Evolutionary conservation across 2,329 filamentous ascomycete species (phyloP).

Genomic region (Nannizziopsis arthrosporioides): DNA sequence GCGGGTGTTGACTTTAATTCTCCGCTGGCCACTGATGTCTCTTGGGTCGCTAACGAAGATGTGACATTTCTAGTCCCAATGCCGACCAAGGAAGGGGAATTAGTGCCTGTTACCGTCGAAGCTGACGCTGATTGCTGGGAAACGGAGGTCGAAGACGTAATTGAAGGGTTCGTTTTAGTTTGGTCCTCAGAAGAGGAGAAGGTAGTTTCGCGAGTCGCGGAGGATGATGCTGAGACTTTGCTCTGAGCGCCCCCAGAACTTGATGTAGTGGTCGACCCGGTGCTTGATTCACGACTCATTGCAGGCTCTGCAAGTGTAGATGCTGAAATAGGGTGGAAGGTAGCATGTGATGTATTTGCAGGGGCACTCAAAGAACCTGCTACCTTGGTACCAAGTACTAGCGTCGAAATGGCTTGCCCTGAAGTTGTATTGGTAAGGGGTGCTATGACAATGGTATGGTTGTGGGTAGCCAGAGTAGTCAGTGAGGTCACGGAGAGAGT

Average conservation of each 20-base stretch:
- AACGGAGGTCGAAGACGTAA: too few relatives aligned
- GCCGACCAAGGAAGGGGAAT: too few relatives aligned
- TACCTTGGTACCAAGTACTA: conserved; percentile 8
- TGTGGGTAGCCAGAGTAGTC: conserved; percentile 5
- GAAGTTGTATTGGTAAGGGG: conserved; percentile 1
- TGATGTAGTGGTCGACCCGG: background rate
- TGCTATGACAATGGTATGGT: conserved; percentile 7
- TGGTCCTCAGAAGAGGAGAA: too few relatives aligned
- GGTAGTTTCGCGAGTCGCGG: too few relatives aligned
- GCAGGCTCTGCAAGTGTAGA: background rate
- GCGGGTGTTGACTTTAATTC: too few relatives aligned
- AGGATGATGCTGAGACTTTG: background rate
- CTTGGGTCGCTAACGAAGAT: too few relatives aligned
- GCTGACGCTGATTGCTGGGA: too few relatives aligned
- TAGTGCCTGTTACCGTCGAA: too few relatives aligned
- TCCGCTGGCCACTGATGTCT: too few relatives aligned
- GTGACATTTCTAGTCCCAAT: too few relatives aligned
- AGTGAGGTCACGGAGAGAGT: conserved; percentile 8
- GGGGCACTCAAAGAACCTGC: conserved; percentile 3
- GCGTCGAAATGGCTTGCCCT: background rate
- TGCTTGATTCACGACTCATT: background rate
- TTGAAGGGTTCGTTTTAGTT: too few relatives aligned
- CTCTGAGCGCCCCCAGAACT: conserved; percentile 1
- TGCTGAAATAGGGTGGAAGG: conserved; percentile 1
- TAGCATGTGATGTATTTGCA: conserved; percentile 1